phyloP scores from a whole-genome alignment of 352 stramenopile genomes.

The Globisporangium cylindrosporum region DNA sequence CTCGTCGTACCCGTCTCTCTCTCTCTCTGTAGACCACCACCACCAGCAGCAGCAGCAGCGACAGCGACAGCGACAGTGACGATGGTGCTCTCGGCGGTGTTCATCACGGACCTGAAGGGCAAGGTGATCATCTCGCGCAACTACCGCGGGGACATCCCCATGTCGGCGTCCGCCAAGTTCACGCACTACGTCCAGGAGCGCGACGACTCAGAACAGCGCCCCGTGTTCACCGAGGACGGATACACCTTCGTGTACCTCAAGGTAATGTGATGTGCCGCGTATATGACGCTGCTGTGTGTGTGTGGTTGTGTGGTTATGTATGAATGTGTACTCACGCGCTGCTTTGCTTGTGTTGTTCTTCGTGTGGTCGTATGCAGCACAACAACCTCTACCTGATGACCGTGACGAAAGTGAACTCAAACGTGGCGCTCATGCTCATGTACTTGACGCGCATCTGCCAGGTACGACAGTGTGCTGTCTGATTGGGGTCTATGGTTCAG shows the following conservation, averaged over 20 bases:
- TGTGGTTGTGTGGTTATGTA: not conserved
- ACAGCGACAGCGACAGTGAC: not conserved
- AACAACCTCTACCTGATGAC: conserved; percentile 99
- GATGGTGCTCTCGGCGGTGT: conserved; percentile 98
- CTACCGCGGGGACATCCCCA: conserved; percentile 98
- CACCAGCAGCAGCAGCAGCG: no score
- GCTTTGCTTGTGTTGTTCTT: not conserved
- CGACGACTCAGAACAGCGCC: conserved; percentile 92
- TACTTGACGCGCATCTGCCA: conserved; percentile 91
- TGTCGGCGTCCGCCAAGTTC: conserved; percentile 90
- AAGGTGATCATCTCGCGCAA: conserved; percentile 99
- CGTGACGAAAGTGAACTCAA: conserved; percentile 98
- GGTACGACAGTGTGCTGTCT: conserved; percentile 16
- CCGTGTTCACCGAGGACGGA: conserved; percentile 92
- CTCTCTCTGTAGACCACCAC: not conserved
- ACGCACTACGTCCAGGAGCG: conserved; percentile 92
- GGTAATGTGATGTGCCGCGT: conserved; percentile 29
- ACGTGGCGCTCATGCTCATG: conserved; percentile 95
- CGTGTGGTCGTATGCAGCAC: conserved; percentile 55
- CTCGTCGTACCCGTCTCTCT: not conserved
- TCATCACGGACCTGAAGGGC: conserved; percentile 98
- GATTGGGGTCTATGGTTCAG: not conserved
- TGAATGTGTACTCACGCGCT: not conserved
- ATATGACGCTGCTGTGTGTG: not conserved
- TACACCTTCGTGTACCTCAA: conserved; percentile 96